Evolutionary conservation across 2,329 filamentous ascomycete species (phyloP).

Genomic region (Cytospora chrysosperma): DNA sequence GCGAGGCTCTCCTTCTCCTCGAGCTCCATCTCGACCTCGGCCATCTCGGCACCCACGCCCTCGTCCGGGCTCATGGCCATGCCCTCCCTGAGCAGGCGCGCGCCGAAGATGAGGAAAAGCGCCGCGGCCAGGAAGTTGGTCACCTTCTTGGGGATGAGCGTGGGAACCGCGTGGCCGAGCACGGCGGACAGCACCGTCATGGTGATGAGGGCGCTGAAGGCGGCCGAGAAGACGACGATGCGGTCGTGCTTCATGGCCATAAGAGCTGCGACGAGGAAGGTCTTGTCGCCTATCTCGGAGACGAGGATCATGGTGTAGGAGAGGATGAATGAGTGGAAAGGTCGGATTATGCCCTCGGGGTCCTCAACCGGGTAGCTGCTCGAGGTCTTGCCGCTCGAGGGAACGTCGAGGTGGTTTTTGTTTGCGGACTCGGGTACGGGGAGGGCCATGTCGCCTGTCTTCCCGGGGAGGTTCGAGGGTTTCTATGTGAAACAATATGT

Average conservation of each 20-base stretch:
- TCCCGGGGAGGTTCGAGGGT: conserved; percentile 76
- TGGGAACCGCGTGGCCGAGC: conserved; percentile 87
- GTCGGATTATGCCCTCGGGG: conserved; percentile 65
- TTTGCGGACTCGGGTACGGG: conserved; percentile 66
- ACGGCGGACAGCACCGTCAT: conserved; percentile 96
- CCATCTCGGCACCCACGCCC: conserved; percentile 95
- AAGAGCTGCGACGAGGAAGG: conserved; percentile 91
- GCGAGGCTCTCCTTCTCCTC: conserved; percentile 87
- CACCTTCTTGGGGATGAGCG: conserved; percentile 83
- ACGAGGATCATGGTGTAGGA: conserved; percentile 97
- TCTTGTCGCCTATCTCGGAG: conserved; percentile 97
- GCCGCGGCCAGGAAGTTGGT: conserved; percentile 83
- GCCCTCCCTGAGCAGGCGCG: conserved; percentile 80
- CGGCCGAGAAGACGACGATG: conserved; percentile 88
- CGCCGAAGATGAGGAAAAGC: conserved; percentile 88
- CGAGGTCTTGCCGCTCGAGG: conserved; percentile 31
- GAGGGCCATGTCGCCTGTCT: conserved; percentile 70
- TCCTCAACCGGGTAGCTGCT: conserved; percentile 41
- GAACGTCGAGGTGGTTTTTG: conserved; percentile 61
- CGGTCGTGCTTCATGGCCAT: conserved; percentile 99
- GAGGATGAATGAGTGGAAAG: conserved; percentile 83
- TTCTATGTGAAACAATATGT: conserved; percentile 56
- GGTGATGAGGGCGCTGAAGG: conserved; percentile 84
- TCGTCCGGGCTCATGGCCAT: conserved; percentile 85
- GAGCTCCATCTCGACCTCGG: conserved; percentile 90